phyloP scores from a whole-genome alignment of 139 green algal genomes.

The Chlamydomonas schloesseri region DNA sequence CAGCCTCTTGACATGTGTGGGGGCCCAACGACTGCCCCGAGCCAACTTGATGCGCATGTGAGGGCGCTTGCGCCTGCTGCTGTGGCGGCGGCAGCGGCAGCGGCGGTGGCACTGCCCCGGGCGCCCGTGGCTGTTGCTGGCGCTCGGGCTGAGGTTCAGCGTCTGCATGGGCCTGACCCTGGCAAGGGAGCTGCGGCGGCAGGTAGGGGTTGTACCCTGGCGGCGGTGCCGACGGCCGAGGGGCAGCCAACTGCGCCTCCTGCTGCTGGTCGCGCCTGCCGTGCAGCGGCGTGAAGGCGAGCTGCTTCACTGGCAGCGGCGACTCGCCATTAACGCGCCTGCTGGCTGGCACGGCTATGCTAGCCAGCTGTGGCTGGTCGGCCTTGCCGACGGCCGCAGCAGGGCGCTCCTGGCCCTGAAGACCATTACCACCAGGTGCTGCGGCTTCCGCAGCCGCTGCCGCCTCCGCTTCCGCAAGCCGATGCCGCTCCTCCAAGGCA shows the following conservation, averaged over 20 bases:
- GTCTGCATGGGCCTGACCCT: too few species aligned
- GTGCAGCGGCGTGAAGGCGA: constrained; percentile 33
- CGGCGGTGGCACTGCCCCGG: too few species aligned
- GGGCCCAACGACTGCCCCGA: too few species aligned
- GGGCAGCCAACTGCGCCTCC: background rate
- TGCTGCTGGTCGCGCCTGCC: background rate
- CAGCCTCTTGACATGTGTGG: too few species aligned
- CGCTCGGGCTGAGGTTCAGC: too few species aligned
- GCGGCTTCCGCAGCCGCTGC: background rate
- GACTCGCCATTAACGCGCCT: background rate
- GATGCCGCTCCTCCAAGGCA: constrained; percentile 1
- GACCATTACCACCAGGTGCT: background rate
- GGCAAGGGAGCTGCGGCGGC: background rate
- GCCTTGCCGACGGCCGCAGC: background rate
- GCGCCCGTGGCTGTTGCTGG: too few species aligned
- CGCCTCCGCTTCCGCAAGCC: background rate
- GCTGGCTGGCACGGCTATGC: background rate
- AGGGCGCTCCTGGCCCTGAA: background rate
- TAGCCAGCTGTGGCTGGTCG: background rate
- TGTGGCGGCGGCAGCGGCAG: too few species aligned
- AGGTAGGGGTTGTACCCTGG: too few species aligned
- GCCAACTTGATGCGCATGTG: too few species aligned
- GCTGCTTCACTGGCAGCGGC: constrained; percentile 45
- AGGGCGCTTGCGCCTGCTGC: too few species aligned
- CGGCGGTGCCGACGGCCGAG: background rate